Conservation (phyloP, 352 stramenopile species). For the Phytophthora cactorum region DNA sequence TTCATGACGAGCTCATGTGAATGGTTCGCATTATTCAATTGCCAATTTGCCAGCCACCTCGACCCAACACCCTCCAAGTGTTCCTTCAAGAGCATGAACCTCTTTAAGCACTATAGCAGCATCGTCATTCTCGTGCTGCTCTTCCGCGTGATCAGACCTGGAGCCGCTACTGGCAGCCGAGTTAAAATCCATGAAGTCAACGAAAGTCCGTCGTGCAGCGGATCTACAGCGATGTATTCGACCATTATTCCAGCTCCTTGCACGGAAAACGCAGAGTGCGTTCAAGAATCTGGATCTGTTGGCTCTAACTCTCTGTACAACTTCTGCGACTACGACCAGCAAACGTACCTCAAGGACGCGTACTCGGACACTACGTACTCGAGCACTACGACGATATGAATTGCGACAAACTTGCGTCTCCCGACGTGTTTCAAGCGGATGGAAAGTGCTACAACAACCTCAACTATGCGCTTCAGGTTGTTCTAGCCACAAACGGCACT, state of each 20-base stretch:
- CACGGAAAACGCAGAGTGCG: background rate
- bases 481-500: background rate
- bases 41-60: background rate
- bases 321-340: background rate
- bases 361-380: background rate
- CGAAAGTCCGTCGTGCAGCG: background rate
- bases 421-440: background rate
- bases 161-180: background rate
- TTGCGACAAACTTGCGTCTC: background rate
- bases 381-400: background rate
- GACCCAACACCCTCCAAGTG: background rate
- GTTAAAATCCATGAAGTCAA: background rate
- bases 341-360: background rate
- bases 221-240: background rate
- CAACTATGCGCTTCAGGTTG: background rate
- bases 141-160: background rate
- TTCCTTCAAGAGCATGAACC: background rate
- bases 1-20: background rate
- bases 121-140: background rate
- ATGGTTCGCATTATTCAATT: background rate
- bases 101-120: background rate
- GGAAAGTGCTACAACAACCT: background rate
- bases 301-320: background rate
- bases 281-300: background rate
- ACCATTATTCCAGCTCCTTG: background rate